A percentile compares a stretch with the other conserved stretches of the same genome.
Conservation (phyloP, 768 basidiomycete species). For the Tulasnella sp. region DNA sequence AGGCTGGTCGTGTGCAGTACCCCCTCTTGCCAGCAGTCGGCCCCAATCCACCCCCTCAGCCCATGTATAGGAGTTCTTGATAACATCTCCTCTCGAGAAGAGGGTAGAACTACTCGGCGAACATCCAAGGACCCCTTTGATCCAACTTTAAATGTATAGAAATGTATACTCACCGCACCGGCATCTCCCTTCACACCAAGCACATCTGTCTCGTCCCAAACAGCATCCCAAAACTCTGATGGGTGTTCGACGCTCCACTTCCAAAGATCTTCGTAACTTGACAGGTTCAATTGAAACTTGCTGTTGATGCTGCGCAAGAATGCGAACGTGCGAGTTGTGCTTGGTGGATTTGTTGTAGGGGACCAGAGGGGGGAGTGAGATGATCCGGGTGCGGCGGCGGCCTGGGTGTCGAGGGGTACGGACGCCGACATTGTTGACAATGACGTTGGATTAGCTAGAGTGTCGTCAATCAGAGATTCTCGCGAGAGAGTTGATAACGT, state of each 20-base stretch:
- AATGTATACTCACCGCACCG: conserved; percentile 23
- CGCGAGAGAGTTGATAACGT: background rate
- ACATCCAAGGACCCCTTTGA: background rate
- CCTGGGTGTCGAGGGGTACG: conserved; percentile 5
- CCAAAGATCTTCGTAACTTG: conserved; percentile 65
- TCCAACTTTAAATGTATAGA: background rate
- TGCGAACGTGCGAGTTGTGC: conserved; percentile 23
- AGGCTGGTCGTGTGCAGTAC: background rate
- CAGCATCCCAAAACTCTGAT: conserved; percentile 67
- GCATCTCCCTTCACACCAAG: conserved; percentile 59
- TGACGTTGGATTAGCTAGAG: background rate
- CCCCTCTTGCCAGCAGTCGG: background rate
- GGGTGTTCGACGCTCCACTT: conserved; percentile 64
- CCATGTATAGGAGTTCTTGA: background rate
- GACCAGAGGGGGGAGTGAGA: conserved; percentile 27
- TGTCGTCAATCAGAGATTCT: background rate
- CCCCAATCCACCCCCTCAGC: conserved; percentile 5
- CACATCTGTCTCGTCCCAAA: conserved; percentile 71
- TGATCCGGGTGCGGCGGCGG: background rate
- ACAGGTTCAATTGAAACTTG: background rate
- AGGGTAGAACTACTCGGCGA: background rate
- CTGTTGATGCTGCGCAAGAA: conserved; percentile 38
- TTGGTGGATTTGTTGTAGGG: conserved; percentile 7
- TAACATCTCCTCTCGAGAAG: background rate
- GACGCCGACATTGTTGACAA: background rate